phyloP scores from a whole-genome alignment of 108 stramenopile species.

The Cyclotella kingstonii region DNA sequence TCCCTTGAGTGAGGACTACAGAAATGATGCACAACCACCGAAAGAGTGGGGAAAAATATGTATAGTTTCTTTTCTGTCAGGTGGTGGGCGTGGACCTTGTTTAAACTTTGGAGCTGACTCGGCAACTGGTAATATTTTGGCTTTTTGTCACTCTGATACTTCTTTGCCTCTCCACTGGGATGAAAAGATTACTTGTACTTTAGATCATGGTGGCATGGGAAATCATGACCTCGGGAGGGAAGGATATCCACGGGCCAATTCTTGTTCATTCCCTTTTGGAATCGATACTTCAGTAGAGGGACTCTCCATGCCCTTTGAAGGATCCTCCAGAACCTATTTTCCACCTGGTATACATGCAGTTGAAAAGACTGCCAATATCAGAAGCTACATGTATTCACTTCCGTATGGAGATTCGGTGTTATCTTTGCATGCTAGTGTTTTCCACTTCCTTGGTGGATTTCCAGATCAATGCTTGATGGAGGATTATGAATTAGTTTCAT shows the following conservation, averaged over 20 bases:
- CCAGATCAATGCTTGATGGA: slow-evolving; percentile 88
- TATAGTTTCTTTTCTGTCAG: slow-evolving; percentile 39
- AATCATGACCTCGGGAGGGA: slow-evolving; percentile 4
- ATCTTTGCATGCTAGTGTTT: slow-evolving; percentile 63
- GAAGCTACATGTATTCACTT: slow-evolving; percentile 58
- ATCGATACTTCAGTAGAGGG: slow-evolving; percentile 58
- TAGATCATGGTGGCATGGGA: slow-evolving; percentile 23
- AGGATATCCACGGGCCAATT: slow-evolving; percentile 31
- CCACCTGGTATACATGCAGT: slow-evolving; percentile 63
- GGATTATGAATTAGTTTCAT: slow-evolving; percentile 80
- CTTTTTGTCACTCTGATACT: slow-evolving; percentile 85
- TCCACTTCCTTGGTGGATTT: slow-evolving; percentile 77
- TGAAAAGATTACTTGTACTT: slow-evolving; percentile 25
- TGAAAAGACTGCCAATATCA: slow-evolving; percentile 58
- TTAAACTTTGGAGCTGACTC: slow-evolving; percentile 69
- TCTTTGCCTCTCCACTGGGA: slow-evolving; percentile 59
- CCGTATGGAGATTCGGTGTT: slow-evolving; percentile 88
- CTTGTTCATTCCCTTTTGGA: slow-evolving; percentile 73
- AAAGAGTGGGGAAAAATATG: slow-evolving; percentile 41
- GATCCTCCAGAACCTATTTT: slow-evolving; percentile 6
- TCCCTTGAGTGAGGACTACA: not conserved
- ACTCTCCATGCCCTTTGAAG: slow-evolving; percentile 34
- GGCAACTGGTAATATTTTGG: slow-evolving; percentile 58
- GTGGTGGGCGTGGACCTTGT: slow-evolving; percentile 81
- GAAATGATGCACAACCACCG: not conserved